phyloP scores from a whole-genome alignment of 2,329 filamentous ascomycete genomes.

The Paecilomyces dactylethromorphus region DNA sequence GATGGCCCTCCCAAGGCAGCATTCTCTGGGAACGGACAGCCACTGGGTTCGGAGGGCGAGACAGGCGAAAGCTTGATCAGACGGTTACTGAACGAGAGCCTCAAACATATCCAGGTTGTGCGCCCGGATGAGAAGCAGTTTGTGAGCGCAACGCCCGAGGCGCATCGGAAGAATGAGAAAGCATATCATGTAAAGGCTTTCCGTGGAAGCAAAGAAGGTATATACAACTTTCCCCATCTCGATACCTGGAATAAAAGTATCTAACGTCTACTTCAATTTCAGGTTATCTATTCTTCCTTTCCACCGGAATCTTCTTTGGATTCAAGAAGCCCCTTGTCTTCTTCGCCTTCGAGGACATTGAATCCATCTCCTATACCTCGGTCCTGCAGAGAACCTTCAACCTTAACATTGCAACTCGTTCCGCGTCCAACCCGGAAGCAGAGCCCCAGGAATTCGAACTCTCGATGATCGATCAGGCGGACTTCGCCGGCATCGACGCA shows the following conservation, averaged over 20 bases:
- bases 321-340: slow-evolving; percentile 61
- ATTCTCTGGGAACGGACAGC: slow-evolving; percentile 35
- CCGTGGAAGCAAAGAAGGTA: slow-evolving; percentile 60
- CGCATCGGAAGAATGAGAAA: slow-evolving; percentile 57
- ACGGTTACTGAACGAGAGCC: slow-evolving; percentile 42
- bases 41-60: slow-evolving; percentile 38
- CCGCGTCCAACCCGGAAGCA: slow-evolving; percentile 21
- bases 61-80: slow-evolving; percentile 40
- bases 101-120: slow-evolving; percentile 42
- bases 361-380: slow-evolving; percentile 57
- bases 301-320: slow-evolving; percentile 55
- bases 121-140: slow-evolving; percentile 53
- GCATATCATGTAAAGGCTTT: slow-evolving; percentile 60
- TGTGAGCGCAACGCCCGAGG: slow-evolving; percentile 52
- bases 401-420: slow-evolving; percentile 48
- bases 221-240: slow-evolving; percentile 6
- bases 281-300: slow-evolving; percentile 60
- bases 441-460: slow-evolving; percentile 55
- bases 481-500: slow-evolving; percentile 55
- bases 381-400: slow-evolving; percentile 62
- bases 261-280: slow-evolving; percentile 1
- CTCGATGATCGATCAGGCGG: slow-evolving; percentile 59
- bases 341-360: slow-evolving; percentile 54
- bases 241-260: not conserved
- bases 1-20: slow-evolving; percentile 46